A percentile compares a stretch with the other conserved stretches of the same genome.
Conservation (phyloP, 257 asterid genomes). For the Haberlea rhodopensis region DNA sequence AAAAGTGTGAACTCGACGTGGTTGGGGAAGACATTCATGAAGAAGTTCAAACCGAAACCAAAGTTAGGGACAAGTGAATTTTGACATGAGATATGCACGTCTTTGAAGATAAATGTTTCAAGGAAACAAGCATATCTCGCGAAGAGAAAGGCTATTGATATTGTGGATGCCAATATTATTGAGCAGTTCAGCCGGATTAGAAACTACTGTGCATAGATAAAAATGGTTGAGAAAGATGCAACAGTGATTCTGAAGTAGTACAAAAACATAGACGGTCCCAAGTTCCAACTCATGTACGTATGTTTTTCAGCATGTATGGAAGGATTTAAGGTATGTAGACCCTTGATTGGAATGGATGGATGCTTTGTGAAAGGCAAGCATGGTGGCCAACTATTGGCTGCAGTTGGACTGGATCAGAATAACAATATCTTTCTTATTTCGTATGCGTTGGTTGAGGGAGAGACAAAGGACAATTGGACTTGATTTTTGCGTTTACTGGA, state of each 20-base stretch:
- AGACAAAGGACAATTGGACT: neutral
- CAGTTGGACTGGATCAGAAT: neutral
- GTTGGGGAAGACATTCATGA: no score
- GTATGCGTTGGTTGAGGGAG: neutral
- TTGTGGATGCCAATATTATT: neutral
- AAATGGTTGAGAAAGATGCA: neutral
- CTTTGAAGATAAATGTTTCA: no score
- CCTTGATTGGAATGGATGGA: neutral
- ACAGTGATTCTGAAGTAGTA: neutral
- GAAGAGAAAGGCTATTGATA: no score
- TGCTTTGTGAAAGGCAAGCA: no score
- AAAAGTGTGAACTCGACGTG: no score
- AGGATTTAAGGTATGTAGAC: neutral
- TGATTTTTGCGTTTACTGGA: no score
- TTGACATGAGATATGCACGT: no score
- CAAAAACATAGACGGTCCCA: neutral
- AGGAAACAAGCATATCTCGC: no score
- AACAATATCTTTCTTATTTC: neutral
- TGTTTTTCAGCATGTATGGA: neutral
- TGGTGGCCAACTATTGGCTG: no score
- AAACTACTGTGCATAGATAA: neutral
- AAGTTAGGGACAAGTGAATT: no score
- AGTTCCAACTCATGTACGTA: neutral
- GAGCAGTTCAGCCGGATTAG: neutral
- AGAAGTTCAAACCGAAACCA: no score